Evolutionary conservation across 768 basidiomycete species (phyloP).

Genomic region (Sporobolomyces roseus): DNA sequence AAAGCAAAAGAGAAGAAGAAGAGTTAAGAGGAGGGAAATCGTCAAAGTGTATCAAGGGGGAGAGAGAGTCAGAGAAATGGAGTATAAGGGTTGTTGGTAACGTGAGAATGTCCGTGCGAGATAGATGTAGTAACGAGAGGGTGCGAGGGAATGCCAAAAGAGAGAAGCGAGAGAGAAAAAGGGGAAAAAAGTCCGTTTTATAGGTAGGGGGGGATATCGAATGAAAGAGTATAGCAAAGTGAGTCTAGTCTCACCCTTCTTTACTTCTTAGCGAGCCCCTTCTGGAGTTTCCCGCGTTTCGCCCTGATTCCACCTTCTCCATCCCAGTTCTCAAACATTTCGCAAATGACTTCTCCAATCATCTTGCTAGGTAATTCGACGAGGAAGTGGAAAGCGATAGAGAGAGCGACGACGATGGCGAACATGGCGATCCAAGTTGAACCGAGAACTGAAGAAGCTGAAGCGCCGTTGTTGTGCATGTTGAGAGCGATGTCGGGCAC

Average conservation of each 20-base stretch:
- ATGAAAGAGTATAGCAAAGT: not conserved
- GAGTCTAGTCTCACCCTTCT: not conserved
- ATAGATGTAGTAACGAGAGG: not conserved
- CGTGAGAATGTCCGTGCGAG: slow-evolving; percentile 10
- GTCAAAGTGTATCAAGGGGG: not conserved
- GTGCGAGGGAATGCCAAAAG: not conserved
- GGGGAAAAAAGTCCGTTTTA: slow-evolving; percentile 12
- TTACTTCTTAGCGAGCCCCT: slow-evolving; percentile 21
- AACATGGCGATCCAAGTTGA: slow-evolving; percentile 45
- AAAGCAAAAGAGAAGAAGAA: not conserved
- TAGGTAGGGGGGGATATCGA: not conserved
- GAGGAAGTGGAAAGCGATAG: slow-evolving; percentile 46
- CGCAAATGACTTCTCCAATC: slow-evolving; percentile 45
- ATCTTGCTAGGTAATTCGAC: slow-evolving; percentile 47
- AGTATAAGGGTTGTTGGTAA: too few relatives aligned
- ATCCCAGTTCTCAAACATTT: slow-evolving; percentile 43
- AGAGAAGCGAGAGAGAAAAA: not conserved
- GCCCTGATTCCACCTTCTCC: slow-evolving; percentile 19
- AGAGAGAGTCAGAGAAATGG: not conserved
- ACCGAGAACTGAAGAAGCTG: slow-evolving; percentile 42
- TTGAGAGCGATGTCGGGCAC: slow-evolving; percentile 44
- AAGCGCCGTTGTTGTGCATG: slow-evolving; percentile 39
- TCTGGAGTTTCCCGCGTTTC: slow-evolving; percentile 13
- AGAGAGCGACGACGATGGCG: slow-evolving; percentile 39
- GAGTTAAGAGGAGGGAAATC: not conserved